Evolutionary conservation across 257 asterid species (phyloP).

Genomic region (Scutellaria baicalensis): DNA sequence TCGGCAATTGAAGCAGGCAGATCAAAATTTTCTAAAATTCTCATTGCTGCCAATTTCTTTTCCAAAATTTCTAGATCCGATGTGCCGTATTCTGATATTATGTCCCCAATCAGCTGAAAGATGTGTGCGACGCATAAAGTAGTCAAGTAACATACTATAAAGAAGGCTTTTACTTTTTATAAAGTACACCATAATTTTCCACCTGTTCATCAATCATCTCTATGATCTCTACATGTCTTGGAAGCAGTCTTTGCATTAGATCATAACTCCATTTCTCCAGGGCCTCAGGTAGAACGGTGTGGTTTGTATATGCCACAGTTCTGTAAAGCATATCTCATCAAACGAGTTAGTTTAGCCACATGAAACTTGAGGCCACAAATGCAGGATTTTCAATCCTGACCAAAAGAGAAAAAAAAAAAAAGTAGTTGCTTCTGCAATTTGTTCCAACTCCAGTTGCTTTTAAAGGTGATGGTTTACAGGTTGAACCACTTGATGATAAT

Average conservation of each 20-base stretch:
- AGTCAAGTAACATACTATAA: slow-evolving; percentile 17
- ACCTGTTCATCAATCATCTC: slow-evolving; percentile 83
- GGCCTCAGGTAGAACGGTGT: slow-evolving; percentile 90
- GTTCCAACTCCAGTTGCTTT: background rate
- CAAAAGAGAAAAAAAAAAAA: background rate
- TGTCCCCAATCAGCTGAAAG: slow-evolving; percentile 60
- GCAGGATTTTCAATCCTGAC: background rate
- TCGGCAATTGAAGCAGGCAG: slow-evolving; percentile 49
- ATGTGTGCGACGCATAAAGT: slow-evolving; percentile 8
- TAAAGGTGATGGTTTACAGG: background rate
- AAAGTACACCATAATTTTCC: background rate
- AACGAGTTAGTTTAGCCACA: slow-evolving; percentile 18
- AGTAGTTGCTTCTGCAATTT: too few relatives aligned
- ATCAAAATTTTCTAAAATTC: slow-evolving; percentile 75
- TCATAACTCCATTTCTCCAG: slow-evolving; percentile 88
- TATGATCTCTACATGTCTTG: slow-evolving; percentile 80
- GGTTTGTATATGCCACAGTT: slow-evolving; percentile 89
- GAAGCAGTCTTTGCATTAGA: slow-evolving; percentile 73
- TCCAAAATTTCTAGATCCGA: slow-evolving; percentile 45
- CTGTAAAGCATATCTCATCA: slow-evolving; percentile 33
- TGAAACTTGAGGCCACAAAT: slow-evolving; percentile 3
- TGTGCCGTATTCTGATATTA: slow-evolving; percentile 55
- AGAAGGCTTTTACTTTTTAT: slow-evolving; percentile 6
- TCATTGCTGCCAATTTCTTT: slow-evolving; percentile 52
- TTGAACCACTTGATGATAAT: background rate